Base-by-base conservation (phyloP, 192 early-diverging fungal species). In the Podila epigama region DNA sequence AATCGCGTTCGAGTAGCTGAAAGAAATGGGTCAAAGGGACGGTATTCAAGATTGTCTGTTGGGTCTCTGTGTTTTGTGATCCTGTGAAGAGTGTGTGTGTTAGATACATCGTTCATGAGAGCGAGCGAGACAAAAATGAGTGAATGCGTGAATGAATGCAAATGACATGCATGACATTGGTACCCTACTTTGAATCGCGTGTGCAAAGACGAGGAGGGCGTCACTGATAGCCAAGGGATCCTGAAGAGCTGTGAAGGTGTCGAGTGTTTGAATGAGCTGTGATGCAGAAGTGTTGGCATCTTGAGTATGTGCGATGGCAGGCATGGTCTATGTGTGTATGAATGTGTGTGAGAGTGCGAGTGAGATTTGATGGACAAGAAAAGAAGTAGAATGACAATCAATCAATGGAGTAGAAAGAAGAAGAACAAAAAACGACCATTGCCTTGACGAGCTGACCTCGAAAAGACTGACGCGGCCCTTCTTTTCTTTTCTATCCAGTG, bases 181-280 rank as follows among this genome's bases (percentile, higher is more conserved):
- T n/a, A n/a, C n/a, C n/a, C n/a, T 66, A 73, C 70, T 63, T 60
- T 66, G 50, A 2, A 73, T 40, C 5, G 70, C 52, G 37, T 66
- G 28, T 8, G 64, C 44, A 6, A 75, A 29, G 18, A 75, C 64
- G 10, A 61, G 37, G 22, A 67, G 39, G n/a, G 58, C 71, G 36
- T 58, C 64, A 18, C 60, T 54, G 28, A 75, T 75, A 41, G 64
- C 57, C 7, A 62, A 52, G 11, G 70, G 63, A 32, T 73, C 70
- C 0, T 55, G 58, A 6, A 66, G 39, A 3, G 61, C 51, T 0
- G 70, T 73, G 27, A 73, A 73, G 8, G 51, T 36, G 6, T 33
- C 1, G 15, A 73, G 27, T 29, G n/a, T 37, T 0, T 32, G 35
- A n/a, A 66, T 42, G 20, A 73, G 63, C 12, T 73, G 70, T 3